Evolutionary conservation across 257 asterid species (phyloP).

Genomic region (Capsicum rhomboideum): DNA sequence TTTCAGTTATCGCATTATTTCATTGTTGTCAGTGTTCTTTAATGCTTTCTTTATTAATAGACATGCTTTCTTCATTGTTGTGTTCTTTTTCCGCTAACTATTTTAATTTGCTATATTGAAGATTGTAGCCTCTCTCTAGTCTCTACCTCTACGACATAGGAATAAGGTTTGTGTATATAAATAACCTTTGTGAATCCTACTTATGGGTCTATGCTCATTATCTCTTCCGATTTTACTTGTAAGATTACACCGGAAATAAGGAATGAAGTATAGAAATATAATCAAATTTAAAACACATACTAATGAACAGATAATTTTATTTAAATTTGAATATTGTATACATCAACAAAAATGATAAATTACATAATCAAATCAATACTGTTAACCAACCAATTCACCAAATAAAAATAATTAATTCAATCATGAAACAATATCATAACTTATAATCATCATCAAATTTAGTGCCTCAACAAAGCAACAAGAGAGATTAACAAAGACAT

Average conservation of each 20-base stretch:
- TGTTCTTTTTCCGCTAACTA: too few species aligned
- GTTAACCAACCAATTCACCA: neutral
- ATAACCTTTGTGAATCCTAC: too few species aligned
- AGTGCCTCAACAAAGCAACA: neutral
- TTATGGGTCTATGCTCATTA: too few species aligned
- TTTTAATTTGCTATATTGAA: too few species aligned
- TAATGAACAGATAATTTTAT: neutral
- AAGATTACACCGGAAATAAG: too few species aligned
- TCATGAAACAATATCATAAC: neutral
- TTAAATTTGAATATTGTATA: neutral
- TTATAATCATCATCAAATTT: neutral
- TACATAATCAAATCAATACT: neutral
- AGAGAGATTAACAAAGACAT: neutral
- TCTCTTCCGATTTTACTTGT: too few species aligned
- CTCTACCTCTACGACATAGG: too few species aligned
- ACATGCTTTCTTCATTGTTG: too few species aligned
- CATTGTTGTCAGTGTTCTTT: too few species aligned
- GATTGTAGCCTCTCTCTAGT: too few species aligned
- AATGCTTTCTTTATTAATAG: too few species aligned
- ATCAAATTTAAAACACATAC: neutral
- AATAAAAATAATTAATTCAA: neutral
- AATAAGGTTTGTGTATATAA: too few species aligned
- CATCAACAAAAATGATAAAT: neutral
- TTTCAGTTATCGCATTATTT: neutral
- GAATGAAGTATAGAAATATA: neutral